Conservation (phyloP, 1,284 basidiomycete genomes). For the Ceratobasidium sp. region DNA sequence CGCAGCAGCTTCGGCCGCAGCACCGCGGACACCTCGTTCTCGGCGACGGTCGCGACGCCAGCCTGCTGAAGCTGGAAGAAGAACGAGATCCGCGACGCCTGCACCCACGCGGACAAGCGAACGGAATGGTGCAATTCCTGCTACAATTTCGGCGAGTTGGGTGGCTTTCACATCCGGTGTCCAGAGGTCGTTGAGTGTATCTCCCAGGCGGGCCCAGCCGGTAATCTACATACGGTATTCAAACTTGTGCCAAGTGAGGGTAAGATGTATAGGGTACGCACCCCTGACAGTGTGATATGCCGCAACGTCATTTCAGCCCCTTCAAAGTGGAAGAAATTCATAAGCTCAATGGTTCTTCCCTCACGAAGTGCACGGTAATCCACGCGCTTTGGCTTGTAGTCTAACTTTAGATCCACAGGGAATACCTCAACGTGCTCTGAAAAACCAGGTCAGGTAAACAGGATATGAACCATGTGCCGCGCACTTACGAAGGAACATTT, state of each 20-base stretch:
- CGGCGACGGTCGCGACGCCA: slow-evolving; percentile 97
- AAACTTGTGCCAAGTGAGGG: not conserved
- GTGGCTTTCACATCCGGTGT: slow-evolving; percentile 99
- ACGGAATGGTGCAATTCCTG: slow-evolving; percentile 95
- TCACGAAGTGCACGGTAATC: slow-evolving; percentile 93
- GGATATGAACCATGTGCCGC: not conserved
- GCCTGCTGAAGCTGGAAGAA: slow-evolving; percentile 92
- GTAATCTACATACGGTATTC: slow-evolving; percentile 71
- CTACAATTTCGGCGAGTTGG: slow-evolving; percentile 96
- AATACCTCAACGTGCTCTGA: slow-evolving; percentile 90
- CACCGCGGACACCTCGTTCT: slow-evolving; percentile 90
- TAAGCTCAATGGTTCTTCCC: slow-evolving; percentile 94
- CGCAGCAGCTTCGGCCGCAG: slow-evolving; percentile 94
- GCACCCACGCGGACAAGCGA: slow-evolving; percentile 97
- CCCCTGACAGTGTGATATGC: slow-evolving; percentile 91
- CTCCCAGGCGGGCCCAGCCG: slow-evolving; percentile 89
- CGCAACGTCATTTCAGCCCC: slow-evolving; percentile 97
- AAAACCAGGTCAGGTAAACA: not conserved
- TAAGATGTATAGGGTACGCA: slow-evolving; percentile 61
- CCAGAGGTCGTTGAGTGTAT: slow-evolving; percentile 96
- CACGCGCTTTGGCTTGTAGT: slow-evolving; percentile 98
- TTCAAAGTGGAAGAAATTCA: slow-evolving; percentile 99
- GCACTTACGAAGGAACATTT: slow-evolving; percentile 80
- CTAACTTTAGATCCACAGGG: slow-evolving; percentile 91
- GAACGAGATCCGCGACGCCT: slow-evolving; percentile 93